Percentiles rank a stretch among this genome's conserved stretches.
These are phyloP conservation scores for Xylariaceae sp. DNA, from an alignment of 2,329 filamentous ascomycete genomes.

Conservation along the genomic window DNA sequence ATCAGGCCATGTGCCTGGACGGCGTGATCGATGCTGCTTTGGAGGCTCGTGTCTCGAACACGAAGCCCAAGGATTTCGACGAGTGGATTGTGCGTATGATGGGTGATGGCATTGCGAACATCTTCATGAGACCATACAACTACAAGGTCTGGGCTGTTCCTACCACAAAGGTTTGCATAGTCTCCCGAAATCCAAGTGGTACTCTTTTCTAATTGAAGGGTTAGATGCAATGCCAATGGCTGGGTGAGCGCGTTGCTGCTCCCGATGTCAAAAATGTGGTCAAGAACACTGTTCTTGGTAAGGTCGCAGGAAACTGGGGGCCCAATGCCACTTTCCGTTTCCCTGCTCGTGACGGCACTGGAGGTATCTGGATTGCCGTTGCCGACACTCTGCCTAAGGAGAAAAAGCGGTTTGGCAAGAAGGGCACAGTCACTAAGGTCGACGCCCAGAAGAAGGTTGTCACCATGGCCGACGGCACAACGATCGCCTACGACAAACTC, in stretches of 20 bases:
- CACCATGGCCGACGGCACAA: slow-evolving; percentile 81
- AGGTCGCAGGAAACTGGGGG: slow-evolving; percentile 96
- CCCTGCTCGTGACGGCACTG: slow-evolving; percentile 92
- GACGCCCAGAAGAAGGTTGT: slow-evolving; percentile 86
- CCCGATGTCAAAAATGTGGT: slow-evolving; percentile 94
- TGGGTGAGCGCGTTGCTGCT: slow-evolving; percentile 96
- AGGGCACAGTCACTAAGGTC: slow-evolving; percentile 83
- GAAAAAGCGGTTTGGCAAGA: slow-evolving; percentile 88
- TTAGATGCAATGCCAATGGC: slow-evolving; percentile 98
- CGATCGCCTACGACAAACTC: slow-evolving; percentile 88
- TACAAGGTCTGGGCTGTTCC: slow-evolving; percentile 99
- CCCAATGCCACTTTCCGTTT: slow-evolving; percentile 99
- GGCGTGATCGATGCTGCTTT: slow-evolving; percentile 95
- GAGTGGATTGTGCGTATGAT: slow-evolving; percentile 97
- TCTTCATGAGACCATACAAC: slow-evolving; percentile 99
- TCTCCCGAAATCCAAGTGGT: background rate
- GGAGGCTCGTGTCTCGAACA: slow-evolving; percentile 82
- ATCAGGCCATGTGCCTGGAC: slow-evolving; percentile 92
- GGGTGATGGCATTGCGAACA: slow-evolving; percentile 85
- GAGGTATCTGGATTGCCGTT: slow-evolving; percentile 98
- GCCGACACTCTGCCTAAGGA: slow-evolving; percentile 90
- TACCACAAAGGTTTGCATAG: slow-evolving; percentile 79
- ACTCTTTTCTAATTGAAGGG: slow-evolving; percentile 19
- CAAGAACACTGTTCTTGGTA: slow-evolving; percentile 93
- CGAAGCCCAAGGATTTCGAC: slow-evolving; percentile 95